Percentiles rank a stretch among this genome's conserved stretches.
Conservation (phyloP, 371 early-diverging fungal genomes). For the Apophysomyces trapeziformis region DNA sequence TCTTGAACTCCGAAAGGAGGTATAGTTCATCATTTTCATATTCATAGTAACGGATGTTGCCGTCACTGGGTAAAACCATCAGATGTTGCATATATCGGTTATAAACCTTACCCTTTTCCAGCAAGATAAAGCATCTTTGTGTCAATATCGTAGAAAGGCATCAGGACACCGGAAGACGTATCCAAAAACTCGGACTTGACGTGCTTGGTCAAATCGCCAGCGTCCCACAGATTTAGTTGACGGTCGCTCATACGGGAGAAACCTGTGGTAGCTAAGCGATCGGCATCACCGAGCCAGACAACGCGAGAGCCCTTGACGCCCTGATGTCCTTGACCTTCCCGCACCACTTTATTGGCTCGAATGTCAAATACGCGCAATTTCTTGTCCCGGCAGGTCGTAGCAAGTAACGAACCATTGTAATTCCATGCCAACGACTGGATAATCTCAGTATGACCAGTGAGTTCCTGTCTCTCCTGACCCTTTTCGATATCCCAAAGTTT, state of each 20-base stretch:
- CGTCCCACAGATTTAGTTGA: conserved; percentile 91
- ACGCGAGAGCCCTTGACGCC: conserved; percentile 97
- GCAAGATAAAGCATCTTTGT: conserved; percentile 92
- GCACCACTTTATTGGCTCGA: conserved; percentile 82
- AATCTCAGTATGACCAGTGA: conserved; percentile 91
- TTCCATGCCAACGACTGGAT: conserved; percentile 93
- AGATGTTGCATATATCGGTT: conserved; percentile 14
- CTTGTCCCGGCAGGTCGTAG: conserved; percentile 96
- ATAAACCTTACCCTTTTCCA: conserved; percentile 81
- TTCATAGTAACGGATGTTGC: conserved; percentile 98
- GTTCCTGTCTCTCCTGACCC: conserved; percentile 82
- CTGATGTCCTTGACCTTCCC: conserved; percentile 85
- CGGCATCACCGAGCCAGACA: conserved; percentile 86
- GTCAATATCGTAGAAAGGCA: conserved; percentile 95
- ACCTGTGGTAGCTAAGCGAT: conserved; percentile 91
- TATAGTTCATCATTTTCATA: conserved; percentile 85
- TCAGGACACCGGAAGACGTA: conserved; percentile 93
- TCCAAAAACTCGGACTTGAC: conserved; percentile 82
- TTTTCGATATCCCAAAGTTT: conserved; percentile 97
- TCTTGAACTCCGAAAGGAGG: conserved; percentile 85
- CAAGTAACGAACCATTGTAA: conserved; percentile 85
- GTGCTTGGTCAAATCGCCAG: conserved; percentile 74
- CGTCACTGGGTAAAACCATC: conserved; percentile 74
- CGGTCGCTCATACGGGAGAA: conserved; percentile 93
- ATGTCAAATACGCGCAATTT: conserved; percentile 93